These are phyloP conservation scores for Botrytis pseudocinerea DNA, from an alignment of 2,329 filamentous ascomycete genomes.

Conservation along the genomic window DNA sequence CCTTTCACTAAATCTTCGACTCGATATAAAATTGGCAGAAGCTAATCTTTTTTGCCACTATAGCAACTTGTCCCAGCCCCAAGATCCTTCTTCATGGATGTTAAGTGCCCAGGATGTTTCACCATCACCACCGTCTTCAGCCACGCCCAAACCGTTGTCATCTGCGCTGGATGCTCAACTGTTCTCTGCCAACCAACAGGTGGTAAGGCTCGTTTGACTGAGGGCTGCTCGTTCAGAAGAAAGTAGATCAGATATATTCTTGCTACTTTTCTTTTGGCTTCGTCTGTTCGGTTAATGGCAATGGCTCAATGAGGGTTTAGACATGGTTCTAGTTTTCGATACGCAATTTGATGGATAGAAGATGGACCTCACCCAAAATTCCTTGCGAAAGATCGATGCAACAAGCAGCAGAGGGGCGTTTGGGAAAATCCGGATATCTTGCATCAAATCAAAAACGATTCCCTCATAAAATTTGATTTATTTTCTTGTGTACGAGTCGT, in stretches of 20 bases:
- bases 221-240: conserved; percentile 99
- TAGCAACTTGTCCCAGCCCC: conserved; percentile 92
- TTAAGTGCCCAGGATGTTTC: conserved; percentile 99
- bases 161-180: conserved; percentile 99
- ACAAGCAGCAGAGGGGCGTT: conserved; percentile 60
- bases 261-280: conserved; percentile 45
- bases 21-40: conserved; percentile 1
- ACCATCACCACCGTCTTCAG: conserved; percentile 99
- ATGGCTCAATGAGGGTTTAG: conserved; percentile 37
- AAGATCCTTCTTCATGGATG: conserved; percentile 99
- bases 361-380: conserved; percentile 59
- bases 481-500: conserved; percentile 35
- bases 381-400: conserved; percentile 43
- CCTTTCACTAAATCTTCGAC: conserved; percentile 1
- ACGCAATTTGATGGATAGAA: conserved; percentile 67
- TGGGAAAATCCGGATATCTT: conserved; percentile 77
- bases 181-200: conserved; percentile 99
- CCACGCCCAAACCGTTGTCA: conserved; percentile 99
- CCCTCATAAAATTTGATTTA: conserved; percentile 35
- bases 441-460: conserved; percentile 53
- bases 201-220: conserved; percentile 97
- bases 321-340: conserved; percentile 32
- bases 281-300: conserved; percentile 36
- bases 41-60: conserved; percentile 23
- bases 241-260: conserved; percentile 72